phyloP scores from a whole-genome alignment of 2,329 filamentous ascomycete genomes.

The Albifimbria verrucaria region DNA sequence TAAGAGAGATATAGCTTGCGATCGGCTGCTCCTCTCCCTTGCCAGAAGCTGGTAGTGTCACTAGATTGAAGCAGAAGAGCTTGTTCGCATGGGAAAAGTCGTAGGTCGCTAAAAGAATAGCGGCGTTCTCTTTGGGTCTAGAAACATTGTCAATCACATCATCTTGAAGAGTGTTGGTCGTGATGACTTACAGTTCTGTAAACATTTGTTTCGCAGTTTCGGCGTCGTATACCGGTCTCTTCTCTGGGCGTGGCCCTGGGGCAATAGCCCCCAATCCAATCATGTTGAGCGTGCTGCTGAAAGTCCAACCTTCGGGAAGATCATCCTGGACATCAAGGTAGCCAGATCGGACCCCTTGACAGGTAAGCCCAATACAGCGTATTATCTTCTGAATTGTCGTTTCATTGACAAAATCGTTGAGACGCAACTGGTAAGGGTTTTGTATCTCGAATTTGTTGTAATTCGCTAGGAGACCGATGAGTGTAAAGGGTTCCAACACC shows the following conservation, averaged over 20 bases:
- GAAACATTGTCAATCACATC: constrained; percentile 11
- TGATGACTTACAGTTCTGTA: constrained; percentile 62
- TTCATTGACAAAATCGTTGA: constrained; percentile 96
- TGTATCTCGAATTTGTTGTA: constrained; percentile 99
- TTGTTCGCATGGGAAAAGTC: constrained; percentile 96
- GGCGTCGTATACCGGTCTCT: constrained; percentile 58
- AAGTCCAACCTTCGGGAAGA: constrained; percentile 81
- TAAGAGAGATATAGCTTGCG: constrained; percentile 78
- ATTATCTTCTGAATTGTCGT: constrained; percentile 79
- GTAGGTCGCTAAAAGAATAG: constrained; percentile 80
- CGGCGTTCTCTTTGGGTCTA: constrained; percentile 76
- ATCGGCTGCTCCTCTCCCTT: constrained; percentile 72
- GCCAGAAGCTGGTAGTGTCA: constrained; percentile 56
- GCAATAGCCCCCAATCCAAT: constrained; percentile 78
- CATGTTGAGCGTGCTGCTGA: constrained; percentile 76
- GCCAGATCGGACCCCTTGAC: constrained; percentile 62
- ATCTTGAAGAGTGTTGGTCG: not conserved
- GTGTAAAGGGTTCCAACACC: constrained; percentile 71
- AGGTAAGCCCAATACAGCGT: constrained; percentile 70
- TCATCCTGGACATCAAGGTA: constrained; percentile 90
- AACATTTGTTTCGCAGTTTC: constrained; percentile 85
- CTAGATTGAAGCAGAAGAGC: constrained; percentile 83
- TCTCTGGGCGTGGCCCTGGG: constrained; percentile 62
- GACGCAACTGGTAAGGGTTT: constrained; percentile 87
- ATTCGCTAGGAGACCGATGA: constrained; percentile 86